Evolutionary conservation across 305 asterid genomes (phyloP).

Genomic region (Fraxinus xanthoxyloides): DNA sequence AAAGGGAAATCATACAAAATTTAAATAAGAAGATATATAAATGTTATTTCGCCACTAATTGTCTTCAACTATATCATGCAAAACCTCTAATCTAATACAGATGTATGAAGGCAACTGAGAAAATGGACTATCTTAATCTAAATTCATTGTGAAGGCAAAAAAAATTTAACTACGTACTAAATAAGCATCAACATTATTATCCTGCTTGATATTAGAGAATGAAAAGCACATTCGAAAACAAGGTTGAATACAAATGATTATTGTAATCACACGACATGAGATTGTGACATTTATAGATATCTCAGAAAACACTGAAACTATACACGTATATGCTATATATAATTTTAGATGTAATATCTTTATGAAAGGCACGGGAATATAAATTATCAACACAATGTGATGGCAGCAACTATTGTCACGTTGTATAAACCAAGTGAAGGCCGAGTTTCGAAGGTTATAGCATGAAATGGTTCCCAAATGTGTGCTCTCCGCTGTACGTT

Average conservation of each 20-base stretch:
- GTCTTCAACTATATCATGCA: neutral
- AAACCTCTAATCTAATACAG: neutral
- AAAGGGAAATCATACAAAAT: no score
- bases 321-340: slow-evolving; percentile 10
- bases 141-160: neutral
- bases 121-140: neutral
- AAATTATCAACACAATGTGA: neutral
- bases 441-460: neutral
- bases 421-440: neutral
- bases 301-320: neutral
- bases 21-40: no score
- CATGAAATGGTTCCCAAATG: neutral
- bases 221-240: neutral
- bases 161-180: neutral
- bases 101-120: neutral
- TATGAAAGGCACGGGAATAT: neutral
- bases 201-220: neutral
- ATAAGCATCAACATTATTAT: neutral
- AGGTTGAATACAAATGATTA: neutral
- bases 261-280: neutral
- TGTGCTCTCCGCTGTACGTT: neutral
- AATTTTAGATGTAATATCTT: neutral
- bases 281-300: neutral
- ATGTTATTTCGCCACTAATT: no score
- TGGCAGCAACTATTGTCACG: neutral